Conservation (phyloP, 2,329 filamentous ascomycete genomes). For the Fusarium pseudonygamai region DNA sequence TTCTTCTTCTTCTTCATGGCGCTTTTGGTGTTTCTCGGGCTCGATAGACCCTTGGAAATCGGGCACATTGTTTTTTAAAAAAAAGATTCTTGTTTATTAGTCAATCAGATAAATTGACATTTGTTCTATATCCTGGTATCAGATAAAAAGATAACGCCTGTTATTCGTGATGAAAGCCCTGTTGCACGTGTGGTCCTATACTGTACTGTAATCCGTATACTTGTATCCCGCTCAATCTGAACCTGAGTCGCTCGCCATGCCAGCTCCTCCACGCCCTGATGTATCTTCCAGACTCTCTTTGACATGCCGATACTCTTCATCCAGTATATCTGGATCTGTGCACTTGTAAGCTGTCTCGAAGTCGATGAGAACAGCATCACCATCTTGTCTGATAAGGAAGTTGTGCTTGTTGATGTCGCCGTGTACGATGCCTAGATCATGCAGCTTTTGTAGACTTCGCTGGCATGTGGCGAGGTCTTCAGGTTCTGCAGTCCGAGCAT, state of each 20-base stretch:
- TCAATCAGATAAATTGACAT: conserved; percentile 11
- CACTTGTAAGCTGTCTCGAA: conserved; percentile 47
- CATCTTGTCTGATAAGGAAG: conserved; percentile 43
- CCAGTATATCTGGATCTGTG: conserved; percentile 29
- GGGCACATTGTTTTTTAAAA: neutral
- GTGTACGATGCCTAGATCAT: conserved; percentile 46
- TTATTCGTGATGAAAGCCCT: conserved; percentile 8
- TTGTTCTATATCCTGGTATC: conserved; percentile 25
- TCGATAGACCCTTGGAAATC: conserved; percentile 8
- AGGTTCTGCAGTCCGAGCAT: conserved; percentile 40
- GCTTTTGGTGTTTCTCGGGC: conserved; percentile 30
- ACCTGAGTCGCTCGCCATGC: conserved; percentile 41
- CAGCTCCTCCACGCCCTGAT: conserved; percentile 39
- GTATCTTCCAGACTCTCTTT: conserved; percentile 38
- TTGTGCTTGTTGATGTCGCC: conserved; percentile 50
- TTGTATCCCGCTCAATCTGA: conserved; percentile 30
- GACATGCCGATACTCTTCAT: conserved; percentile 38
- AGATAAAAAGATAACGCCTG: conserved; percentile 11
- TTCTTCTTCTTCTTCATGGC: conserved; percentile 18
- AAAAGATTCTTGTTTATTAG: conserved; percentile 7
- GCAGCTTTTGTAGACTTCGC: conserved; percentile 39
- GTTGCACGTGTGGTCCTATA: neutral
- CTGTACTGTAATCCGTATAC: conserved; percentile 4
- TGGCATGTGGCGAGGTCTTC: conserved; percentile 44
- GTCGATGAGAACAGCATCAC: conserved; percentile 44